Evolutionary conservation across 805 yeast species (phyloP), one percentile per base, ranked within the genome.

Genomic region (Pichia exigua): DNA sequence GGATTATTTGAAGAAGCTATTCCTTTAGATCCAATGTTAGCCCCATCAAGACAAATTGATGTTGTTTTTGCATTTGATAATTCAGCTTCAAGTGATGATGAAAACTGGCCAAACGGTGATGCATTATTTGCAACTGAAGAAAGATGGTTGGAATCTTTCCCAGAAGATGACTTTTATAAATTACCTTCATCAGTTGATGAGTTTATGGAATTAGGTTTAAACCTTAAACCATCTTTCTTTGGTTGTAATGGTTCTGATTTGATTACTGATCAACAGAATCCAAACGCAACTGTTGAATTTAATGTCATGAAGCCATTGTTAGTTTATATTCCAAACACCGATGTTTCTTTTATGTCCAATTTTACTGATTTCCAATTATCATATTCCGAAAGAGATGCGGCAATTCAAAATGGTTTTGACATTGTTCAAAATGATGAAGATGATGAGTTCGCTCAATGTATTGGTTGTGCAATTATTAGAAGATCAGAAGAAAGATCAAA

Each of bases 381-480:
- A 1, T 82, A 82, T 60, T 71, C 70, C 0, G 85, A 83, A 57
- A 77, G 83, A 59, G 67, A 70, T 49, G 73, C 75, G 0, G 74
- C 87, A 74, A 75, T 88, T 52, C 64, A 70, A 53, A 88, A 88
- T 64, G 96, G 95, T 11, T 85, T 76, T 62, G 85, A 86, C 57
- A 70, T 77, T 22, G 79, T 82, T 11, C 74, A 90, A 1, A 78
- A 89, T 20, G 63, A 78, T 17, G 90, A 85, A 57, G 59, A 67
- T 1, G 48, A 47, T 13, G 81, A 85, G 41, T 87, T 87, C 82
- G 73, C 78, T 28, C 74, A 80, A 30, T 87, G 96, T 71, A 75
- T 87, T 27, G 86, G 86, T 3, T 88, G 96, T 73, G 95, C 95
- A 9, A 76, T 87, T 44, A 75, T 87, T 49, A 81, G 85, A 68